A percentile compares a stretch with the other conserved stretches of the same genome.
Evolutionary conservation across 1,284 basidiomycete genomes (phyloP).

Genomic region (Apiotrichum brassicae): DNA sequence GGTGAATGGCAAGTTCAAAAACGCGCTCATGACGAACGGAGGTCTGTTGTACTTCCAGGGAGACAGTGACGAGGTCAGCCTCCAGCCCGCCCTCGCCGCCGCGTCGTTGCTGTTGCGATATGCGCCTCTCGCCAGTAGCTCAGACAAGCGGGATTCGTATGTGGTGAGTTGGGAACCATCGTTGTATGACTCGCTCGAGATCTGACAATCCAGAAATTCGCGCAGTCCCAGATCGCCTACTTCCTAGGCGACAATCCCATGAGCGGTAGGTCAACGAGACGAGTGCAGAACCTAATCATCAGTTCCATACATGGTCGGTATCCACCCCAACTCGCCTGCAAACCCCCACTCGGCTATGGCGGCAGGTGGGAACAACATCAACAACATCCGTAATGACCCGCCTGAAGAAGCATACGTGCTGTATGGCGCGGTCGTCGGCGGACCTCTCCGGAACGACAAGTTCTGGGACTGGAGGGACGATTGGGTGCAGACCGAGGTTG

Average conservation of each 20-base stretch:
- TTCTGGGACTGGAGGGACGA: constrained; percentile 73
- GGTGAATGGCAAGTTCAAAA: constrained; percentile 54
- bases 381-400: constrained; percentile 64
- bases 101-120: constrained; percentile 75
- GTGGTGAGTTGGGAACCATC: constrained; percentile 48
- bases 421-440: constrained; percentile 82
- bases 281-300: not conserved
- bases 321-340: constrained; percentile 77
- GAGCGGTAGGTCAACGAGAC: constrained; percentile 52
- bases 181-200: not conserved
- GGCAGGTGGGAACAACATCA: constrained; percentile 64
- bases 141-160: constrained; percentile 58
- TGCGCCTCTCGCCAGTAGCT: constrained; percentile 61
- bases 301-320: constrained; percentile 57
- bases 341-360: constrained; percentile 86
- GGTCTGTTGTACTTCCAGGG: constrained; percentile 72
- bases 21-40: constrained; percentile 58
- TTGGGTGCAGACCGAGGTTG: constrained; percentile 42
- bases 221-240: constrained; percentile 63
- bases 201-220: not conserved
- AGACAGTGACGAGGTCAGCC: constrained; percentile 67
- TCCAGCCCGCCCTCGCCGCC: constrained; percentile 79
- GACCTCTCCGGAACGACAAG: constrained; percentile 66
- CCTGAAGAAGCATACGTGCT: constrained; percentile 64
- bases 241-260: constrained; percentile 78